A percentile compares a stretch with the other conserved stretches of the same genome.
These are phyloP conservation scores for Fusarium euwallaceae DNA, from an alignment of 2,329 filamentous ascomycete genomes.

Conservation along the genomic window DNA sequence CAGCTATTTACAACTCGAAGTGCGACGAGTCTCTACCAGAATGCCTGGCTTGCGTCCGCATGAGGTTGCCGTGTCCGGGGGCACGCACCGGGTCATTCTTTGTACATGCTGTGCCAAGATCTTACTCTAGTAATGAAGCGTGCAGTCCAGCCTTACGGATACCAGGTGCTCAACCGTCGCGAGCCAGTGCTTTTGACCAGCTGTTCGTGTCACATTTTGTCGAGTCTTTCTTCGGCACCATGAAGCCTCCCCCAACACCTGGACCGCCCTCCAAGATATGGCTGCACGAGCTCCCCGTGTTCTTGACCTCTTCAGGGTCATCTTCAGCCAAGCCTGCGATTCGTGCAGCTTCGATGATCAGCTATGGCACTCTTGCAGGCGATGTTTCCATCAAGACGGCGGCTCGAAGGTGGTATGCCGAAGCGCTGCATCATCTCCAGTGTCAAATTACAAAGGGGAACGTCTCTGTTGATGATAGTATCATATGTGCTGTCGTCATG, in stretches of 20 bases:
- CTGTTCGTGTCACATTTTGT: conserved; percentile 23
- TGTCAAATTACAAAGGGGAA: not conserved
- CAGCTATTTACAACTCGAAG: not conserved
- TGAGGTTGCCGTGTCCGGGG: conserved; percentile 19
- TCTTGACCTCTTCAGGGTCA: conserved; percentile 1
- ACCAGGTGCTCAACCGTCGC: conserved; percentile 7
- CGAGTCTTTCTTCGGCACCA: conserved; percentile 24
- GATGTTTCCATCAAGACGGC: conserved; percentile 12
- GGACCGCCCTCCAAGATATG: conserved; percentile 11
- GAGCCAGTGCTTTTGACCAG: conserved; percentile 18
- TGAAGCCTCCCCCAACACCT: conserved; percentile 9
- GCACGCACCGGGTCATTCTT: conserved; percentile 18
- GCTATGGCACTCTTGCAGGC: conserved; percentile 16
- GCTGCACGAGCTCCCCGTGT: conserved; percentile 15
- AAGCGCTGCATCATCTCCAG: conserved; percentile 13
- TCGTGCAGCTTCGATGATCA: conserved; percentile 23
- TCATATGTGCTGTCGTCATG: conserved; percentile 9
- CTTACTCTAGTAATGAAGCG: not conserved
- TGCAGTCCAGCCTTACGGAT: not conserved
- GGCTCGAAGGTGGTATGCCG: conserved; percentile 17
- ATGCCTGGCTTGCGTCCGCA: conserved; percentile 15
- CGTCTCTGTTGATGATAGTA: not conserved
- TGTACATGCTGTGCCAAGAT: conserved; percentile 1
- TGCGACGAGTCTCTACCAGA: conserved; percentile 17
- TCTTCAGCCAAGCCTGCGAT: conserved; percentile 15